Conservation (phyloP, 2,329 filamentous ascomycete genomes). For the Tolypocladium paradoxum region DNA sequence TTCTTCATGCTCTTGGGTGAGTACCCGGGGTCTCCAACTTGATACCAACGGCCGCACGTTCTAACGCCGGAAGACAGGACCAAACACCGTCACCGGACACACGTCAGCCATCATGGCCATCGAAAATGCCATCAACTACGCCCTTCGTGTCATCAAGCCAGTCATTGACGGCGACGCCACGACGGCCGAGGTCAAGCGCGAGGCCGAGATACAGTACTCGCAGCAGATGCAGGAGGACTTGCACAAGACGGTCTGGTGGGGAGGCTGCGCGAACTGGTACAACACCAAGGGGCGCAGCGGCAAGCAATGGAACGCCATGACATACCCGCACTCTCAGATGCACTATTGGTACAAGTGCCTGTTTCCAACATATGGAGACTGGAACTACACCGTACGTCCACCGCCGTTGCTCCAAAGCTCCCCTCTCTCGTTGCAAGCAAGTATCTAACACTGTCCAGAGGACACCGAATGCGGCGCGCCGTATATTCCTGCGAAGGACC, state of each 20-base stretch:
- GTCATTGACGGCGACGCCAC: slow-evolving; percentile 21
- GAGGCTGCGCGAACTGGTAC: slow-evolving; percentile 28
- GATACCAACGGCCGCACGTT: not conserved
- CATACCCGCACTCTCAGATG: slow-evolving; percentile 24
- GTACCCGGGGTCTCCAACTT: not conserved
- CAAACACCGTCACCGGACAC: slow-evolving; percentile 53
- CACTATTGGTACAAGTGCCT: slow-evolving; percentile 25
- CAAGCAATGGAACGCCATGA: slow-evolving; percentile 21
- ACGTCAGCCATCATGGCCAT: slow-evolving; percentile 46
- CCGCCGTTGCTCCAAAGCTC: not conserved
- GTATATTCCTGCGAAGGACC: not conserved
- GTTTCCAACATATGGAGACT: slow-evolving; percentile 22
- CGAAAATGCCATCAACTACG: slow-evolving; percentile 52
- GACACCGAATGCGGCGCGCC: not conserved
- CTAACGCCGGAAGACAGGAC: slow-evolving; percentile 22
- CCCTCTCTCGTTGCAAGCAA: not conserved
- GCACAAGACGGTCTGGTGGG: slow-evolving; percentile 21
- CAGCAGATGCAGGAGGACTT: slow-evolving; percentile 20
- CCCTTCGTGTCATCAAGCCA: slow-evolving; percentile 46
- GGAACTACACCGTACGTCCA: slow-evolving; percentile 21
- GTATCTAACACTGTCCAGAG: not conserved
- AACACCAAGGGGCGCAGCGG: slow-evolving; percentile 11
- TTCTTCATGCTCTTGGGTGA: slow-evolving; percentile 51
- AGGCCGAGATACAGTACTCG: slow-evolving; percentile 23
- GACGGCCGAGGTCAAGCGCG: slow-evolving; percentile 19